Conservation (phyloP, 2,329 filamentous ascomycete genomes). For the Sphaerulina vaccinii region DNA sequence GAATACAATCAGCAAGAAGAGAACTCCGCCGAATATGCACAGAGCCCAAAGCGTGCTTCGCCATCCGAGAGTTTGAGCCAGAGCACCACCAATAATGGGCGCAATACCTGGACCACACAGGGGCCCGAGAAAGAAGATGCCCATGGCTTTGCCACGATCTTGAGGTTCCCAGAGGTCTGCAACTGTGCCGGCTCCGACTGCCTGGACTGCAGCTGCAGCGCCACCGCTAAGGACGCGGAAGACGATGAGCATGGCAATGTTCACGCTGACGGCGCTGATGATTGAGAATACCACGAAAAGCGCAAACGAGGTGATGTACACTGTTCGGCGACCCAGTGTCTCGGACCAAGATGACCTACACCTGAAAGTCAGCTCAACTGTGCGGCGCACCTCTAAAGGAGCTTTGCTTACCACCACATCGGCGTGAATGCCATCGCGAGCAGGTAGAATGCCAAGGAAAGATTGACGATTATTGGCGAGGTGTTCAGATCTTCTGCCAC, state of each 20-base stretch:
- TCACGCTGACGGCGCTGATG: slow-evolving; percentile 65
- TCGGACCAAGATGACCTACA: slow-evolving; percentile 73
- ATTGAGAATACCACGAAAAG: slow-evolving; percentile 70
- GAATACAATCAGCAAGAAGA: slow-evolving; percentile 58
- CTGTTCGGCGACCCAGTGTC: slow-evolving; percentile 65
- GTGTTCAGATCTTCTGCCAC: slow-evolving; percentile 63
- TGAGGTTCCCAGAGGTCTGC: slow-evolving; percentile 75
- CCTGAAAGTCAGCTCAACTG: too few relatives aligned
- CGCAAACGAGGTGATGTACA: slow-evolving; percentile 72
- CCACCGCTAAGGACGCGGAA: slow-evolving; percentile 73
- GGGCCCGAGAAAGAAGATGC: slow-evolving; percentile 76
- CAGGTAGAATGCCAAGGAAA: slow-evolving; percentile 78
- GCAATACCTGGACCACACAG: slow-evolving; percentile 70
- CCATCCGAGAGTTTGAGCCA: slow-evolving; percentile 70
- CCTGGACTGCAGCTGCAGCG: slow-evolving; percentile 74
- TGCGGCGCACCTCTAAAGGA: too few relatives aligned
- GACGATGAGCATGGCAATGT: slow-evolving; percentile 72
- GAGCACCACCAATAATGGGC: slow-evolving; percentile 71
- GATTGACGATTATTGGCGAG: slow-evolving; percentile 65
- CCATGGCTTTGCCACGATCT: slow-evolving; percentile 76
- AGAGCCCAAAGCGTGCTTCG: slow-evolving; percentile 75
- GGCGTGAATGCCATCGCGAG: slow-evolving; percentile 75
- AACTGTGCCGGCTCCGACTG: slow-evolving; percentile 78
- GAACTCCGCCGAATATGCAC: slow-evolving; percentile 63
- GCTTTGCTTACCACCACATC: slow-evolving; percentile 64